Evolutionary conservation across 225 moss, liverwort and hornwort species (phyloP), one percentile per base, ranked within the genome.

Genomic region (Pleurozium schreberi): DNA sequence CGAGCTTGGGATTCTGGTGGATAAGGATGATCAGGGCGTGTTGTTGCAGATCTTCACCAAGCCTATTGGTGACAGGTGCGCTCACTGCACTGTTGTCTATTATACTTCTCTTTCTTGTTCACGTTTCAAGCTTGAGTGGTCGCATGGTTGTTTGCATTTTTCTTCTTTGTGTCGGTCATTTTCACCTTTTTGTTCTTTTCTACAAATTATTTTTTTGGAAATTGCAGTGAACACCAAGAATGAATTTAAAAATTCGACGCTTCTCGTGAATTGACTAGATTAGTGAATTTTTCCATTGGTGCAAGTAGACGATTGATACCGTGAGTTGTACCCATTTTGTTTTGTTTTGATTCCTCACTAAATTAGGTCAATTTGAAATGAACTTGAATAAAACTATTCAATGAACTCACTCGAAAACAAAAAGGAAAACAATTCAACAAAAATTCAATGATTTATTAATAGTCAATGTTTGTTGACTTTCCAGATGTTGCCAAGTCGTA

Each of bases 21-120:
- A 96, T 85, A 95, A 93, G 87, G 96, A 99, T 68, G 95, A 99
- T 63, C 95, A 95, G 85, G 99, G 97, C 84, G 91, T 95, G 58
- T 82, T 99, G 90, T 88, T 99, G 90, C 99, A 95, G 90, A 93
- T 95, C 78, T 97, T 99, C 71, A 97, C 99, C 25, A 95, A 96
- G 89, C 95, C 97, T 68, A 75, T 99, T 21, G 99, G 97, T 61
- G 99, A 99, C 91, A 97, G 98, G 97, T 97, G 88, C 68, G 82
- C 25, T 33, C 40, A 28, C 50, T 87, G 64, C 73, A 66, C 50
- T 89, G 71, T 14, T 89, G 71, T 14, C 42, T 40, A 53, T 62
- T 18, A 43, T 76, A 31, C 84, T n/a, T 36, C 16, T 64, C 65
- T 71, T 73, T 60, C 47, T 33, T 22, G 27, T 28, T 57, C 45